Conservation (phyloP, 2,329 filamentous ascomycete species). For the Epichloe brachyelytri region DNA sequence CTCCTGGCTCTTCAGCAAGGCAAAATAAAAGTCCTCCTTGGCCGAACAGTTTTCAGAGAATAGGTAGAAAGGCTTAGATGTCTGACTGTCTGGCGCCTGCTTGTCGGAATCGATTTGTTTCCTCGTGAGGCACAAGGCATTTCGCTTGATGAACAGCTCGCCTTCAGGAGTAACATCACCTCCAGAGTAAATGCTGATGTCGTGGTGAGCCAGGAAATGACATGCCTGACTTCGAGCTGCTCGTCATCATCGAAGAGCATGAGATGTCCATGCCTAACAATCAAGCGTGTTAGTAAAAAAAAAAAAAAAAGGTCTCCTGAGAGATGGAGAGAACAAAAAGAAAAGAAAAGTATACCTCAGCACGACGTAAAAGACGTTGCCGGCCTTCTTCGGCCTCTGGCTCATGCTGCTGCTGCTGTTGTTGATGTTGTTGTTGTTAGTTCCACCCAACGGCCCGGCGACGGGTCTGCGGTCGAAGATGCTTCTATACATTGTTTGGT, state of each 20-base stretch:
- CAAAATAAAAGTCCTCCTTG: constrained; percentile 98
- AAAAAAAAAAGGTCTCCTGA: neutral
- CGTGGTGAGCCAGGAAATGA: constrained; percentile 87
- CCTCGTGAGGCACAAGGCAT: constrained; percentile 71
- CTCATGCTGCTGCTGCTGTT: constrained; percentile 32
- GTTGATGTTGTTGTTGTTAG: constrained; percentile 30
- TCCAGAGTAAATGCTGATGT: constrained; percentile 73
- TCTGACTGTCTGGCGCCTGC: constrained; percentile 35
- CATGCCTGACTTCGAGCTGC: constrained; percentile 89
- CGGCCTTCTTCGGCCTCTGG: constrained; percentile 49
- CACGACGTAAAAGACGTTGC: constrained; percentile 89
- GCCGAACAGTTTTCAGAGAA: constrained; percentile 93
- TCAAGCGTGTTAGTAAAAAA: neutral
- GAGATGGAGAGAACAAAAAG: neutral
- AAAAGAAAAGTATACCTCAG: constrained; percentile 46
- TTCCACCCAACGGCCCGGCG: constrained; percentile 33
- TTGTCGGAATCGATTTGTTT: constrained; percentile 41
- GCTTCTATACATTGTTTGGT: constrained; percentile 95
- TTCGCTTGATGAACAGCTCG: constrained; percentile 90
- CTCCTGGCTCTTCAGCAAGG: constrained; percentile 73
- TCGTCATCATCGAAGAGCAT: constrained; percentile 97
- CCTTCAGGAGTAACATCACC: constrained; percentile 70
- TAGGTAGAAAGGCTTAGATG: constrained; percentile 77
- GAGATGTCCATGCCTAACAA: constrained; percentile 68
- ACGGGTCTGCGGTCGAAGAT: constrained; percentile 71